Evolutionary conservation across 2,329 filamentous ascomycete genomes (phyloP).

Genomic region (Aspergillus sp.): DNA sequence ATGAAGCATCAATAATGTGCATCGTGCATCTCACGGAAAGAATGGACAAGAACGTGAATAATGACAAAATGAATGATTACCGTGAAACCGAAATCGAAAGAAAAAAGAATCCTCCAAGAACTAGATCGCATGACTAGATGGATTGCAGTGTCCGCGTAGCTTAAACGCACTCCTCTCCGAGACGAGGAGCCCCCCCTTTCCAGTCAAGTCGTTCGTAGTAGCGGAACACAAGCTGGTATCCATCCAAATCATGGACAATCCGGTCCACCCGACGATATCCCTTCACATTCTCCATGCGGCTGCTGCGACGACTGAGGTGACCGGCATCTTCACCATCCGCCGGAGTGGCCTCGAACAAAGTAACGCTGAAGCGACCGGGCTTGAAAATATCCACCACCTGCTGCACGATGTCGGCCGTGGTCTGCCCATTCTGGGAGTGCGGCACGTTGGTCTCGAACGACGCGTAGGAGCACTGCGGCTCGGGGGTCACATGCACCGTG

Average conservation of each 20-base stretch:
- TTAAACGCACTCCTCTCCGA: conserved; percentile 52
- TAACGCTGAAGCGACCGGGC: conserved; percentile 96
- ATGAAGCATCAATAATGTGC: neutral
- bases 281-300: conserved; percentile 71
- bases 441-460: conserved; percentile 99
- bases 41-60: neutral
- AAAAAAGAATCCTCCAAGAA: neutral
- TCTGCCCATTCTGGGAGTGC: conserved; percentile 79
- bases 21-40: neutral
- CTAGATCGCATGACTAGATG: neutral
- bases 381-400: conserved; percentile 96
- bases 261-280: conserved; percentile 90
- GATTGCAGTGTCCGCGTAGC: neutral
- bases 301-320: conserved; percentile 41
- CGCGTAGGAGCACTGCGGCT: conserved; percentile 94
- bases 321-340: conserved; percentile 30
- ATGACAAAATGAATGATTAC: neutral
- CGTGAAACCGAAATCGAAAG: neutral
- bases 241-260: conserved; percentile 95
- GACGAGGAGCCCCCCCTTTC: conserved; percentile 62
- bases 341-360: conserved; percentile 86
- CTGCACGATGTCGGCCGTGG: conserved; percentile 86
- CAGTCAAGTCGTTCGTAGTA: conserved; percentile 93
- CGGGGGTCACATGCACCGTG: conserved; percentile 96
- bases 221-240: conserved; percentile 93